phyloP scores from a whole-genome alignment of 371 early-diverging fungal species.

The Apophysomyces ossiformis region DNA sequence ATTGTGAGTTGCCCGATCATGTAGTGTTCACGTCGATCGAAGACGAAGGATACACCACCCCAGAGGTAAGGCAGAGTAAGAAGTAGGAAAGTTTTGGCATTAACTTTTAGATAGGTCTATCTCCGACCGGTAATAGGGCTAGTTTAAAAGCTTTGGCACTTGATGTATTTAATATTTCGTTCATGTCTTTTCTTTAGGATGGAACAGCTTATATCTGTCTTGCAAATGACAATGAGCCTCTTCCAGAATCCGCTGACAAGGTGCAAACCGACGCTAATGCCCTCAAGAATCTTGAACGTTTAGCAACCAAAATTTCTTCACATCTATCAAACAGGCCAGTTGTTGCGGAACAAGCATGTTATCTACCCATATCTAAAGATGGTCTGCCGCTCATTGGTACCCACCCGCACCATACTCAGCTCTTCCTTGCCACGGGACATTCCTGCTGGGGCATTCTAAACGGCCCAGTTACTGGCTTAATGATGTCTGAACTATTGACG shows the following conservation, averaged over 20 bases:
- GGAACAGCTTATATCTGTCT: constrained; percentile 76
- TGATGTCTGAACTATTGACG: constrained; percentile 66
- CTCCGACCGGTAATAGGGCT: constrained; percentile 33
- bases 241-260: constrained; percentile 50
- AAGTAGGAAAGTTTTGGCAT: not conserved
- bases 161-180: not conserved
- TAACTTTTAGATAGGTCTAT: constrained; percentile 26
- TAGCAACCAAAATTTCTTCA: constrained; percentile 46
- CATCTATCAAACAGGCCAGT: constrained; percentile 24
- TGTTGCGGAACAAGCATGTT: constrained; percentile 61
- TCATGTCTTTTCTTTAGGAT: constrained; percentile 57
- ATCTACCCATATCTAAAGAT: constrained; percentile 61
- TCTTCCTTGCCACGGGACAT: constrained; percentile 71
- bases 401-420: constrained; percentile 47
- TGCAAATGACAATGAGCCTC: constrained; percentile 49
- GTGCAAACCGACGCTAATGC: constrained; percentile 29
- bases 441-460: constrained; percentile 78
- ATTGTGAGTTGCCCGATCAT: constrained; percentile 36
- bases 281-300: constrained; percentile 22
- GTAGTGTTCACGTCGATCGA: constrained; percentile 50
- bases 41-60: constrained; percentile 28
- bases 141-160: not conserved
- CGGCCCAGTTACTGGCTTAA: constrained; percentile 69
- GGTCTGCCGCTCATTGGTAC: constrained; percentile 65
- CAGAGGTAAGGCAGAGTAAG: constrained; percentile 42